phyloP scores from a whole-genome alignment of 345 rosid species.

The Stellera chamaejasme region DNA sequence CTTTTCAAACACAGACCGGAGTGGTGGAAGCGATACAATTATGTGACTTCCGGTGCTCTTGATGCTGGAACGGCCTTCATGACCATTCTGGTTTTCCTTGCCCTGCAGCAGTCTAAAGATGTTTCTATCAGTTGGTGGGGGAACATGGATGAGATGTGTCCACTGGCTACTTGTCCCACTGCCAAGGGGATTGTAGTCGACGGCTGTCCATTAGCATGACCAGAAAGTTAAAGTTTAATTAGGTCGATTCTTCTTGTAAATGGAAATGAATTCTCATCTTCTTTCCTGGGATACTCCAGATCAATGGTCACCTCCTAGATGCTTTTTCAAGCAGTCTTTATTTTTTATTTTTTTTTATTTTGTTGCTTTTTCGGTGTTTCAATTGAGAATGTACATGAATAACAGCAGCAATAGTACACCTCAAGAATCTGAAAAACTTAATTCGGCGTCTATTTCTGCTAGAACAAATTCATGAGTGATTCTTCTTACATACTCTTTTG shows the following conservation, averaged over 20 bases:
- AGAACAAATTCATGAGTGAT: no score
- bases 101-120: constrained; percentile 34
- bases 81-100: constrained; percentile 43
- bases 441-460: no score
- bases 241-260: no score
- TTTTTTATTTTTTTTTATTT: no score
- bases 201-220: constrained; percentile 51
- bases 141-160: constrained; percentile 44
- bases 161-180: constrained; percentile 62
- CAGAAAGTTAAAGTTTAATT: neutral
- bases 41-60: constrained; percentile 59
- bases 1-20: constrained; percentile 34
- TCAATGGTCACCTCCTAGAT: no score
- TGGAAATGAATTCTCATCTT: neutral
- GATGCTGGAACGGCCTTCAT: constrained; percentile 80
- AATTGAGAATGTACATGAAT: no score
- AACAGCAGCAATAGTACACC: no score
- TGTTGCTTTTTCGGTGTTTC: no score
- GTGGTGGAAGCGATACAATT: constrained; percentile 65
- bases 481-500: no score
- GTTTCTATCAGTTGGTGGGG: constrained; percentile 71
- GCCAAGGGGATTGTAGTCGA: constrained; percentile 39
- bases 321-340: no score
- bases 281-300: no score
- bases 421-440: no score